A percentile compares a stretch with the other conserved stretches of the same genome.
phyloP scores from a whole-genome alignment of 2,329 filamentous ascomycete genomes.

The Microcera coccophila region DNA sequence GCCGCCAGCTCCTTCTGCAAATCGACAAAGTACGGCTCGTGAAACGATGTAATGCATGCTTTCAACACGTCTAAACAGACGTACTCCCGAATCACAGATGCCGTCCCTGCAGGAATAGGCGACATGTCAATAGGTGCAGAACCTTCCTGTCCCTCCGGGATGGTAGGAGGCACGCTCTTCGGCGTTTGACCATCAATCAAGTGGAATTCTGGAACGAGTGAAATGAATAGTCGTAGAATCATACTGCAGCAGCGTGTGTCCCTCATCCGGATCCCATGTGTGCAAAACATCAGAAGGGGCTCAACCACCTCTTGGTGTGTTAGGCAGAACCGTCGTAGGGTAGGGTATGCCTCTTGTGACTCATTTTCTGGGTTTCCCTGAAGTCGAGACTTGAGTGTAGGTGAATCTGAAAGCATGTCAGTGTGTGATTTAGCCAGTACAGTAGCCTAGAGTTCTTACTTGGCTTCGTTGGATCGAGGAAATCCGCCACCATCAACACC shows the following conservation, averaged over 20 bases:
- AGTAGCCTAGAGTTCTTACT: constrained; percentile 44
- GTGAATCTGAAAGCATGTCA: constrained; percentile 29
- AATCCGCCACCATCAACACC: constrained; percentile 84
- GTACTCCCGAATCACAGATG: constrained; percentile 76
- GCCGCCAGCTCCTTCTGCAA: constrained; percentile 87
- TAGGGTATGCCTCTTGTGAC: constrained; percentile 44
- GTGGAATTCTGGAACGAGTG: constrained; percentile 78
- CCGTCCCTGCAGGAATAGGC: constrained; percentile 50
- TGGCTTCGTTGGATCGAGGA: constrained; percentile 70
- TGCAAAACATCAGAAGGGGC: constrained; percentile 86
- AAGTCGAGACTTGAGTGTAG: constrained; percentile 26
- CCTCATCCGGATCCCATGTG: constrained; percentile 82
- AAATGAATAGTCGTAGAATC: constrained; percentile 81
- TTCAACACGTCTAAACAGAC: constrained; percentile 85
- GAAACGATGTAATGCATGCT: constrained; percentile 82
- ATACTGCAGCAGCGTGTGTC: constrained; percentile 85
- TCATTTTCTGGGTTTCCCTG: constrained; percentile 21
- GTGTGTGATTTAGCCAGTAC: not conserved
- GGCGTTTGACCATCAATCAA: constrained; percentile 39
- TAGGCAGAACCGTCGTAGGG: constrained; percentile 79
- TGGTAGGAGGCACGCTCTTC: constrained; percentile 20
- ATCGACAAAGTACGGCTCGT: constrained; percentile 96
- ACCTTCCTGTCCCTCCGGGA: constrained; percentile 26
- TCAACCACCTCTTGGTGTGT: constrained; percentile 75
- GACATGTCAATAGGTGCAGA: constrained; percentile 36